Base-by-base conservation (phyloP, 768 basidiomycete species). In the Tricholoma matsutake region DNA sequence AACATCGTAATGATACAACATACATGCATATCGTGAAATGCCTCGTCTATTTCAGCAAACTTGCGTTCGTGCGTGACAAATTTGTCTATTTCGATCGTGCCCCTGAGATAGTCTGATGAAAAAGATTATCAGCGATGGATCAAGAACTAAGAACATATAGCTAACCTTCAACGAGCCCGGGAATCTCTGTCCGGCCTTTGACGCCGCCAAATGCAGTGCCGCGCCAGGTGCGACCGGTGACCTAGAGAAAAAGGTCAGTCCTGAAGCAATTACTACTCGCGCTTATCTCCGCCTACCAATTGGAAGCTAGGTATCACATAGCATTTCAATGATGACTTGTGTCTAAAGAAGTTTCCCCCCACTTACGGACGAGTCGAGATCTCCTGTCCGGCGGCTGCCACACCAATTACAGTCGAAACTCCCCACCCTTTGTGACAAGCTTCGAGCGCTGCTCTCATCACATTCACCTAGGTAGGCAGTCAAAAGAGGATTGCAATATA, bases 341-440 rank as follows among this genome's bases (percentile, higher is more conserved):
- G 56, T 55, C 14, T 31, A 22, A 62, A 3, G 69, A 37, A 37
- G 14, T 16, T 37, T 9, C 16, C 61, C 37, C 54, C 52, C 16
- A 77, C 89, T 73, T 69, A 91, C 83, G 94, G 94, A 63, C 94
- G 80, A 39, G 94, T 96, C 10, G 89, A 83, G 63, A 96, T 94
- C 75, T 98, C 97, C 69, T 97, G 88, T 6, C 97, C 97, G 18
- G 97, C 94, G 22, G 95, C 94, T 3, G 97, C 97, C 43, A 99
- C 97, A 62, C 96, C 96, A 61, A 99, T 98, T 65, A 99, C 72
- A 59, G 93, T 98, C 60, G 88, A 93, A 45, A 98, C 89, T 67
- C 97, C 97, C 97, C 97, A 99, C 13, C 97, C 97, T 73, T 98
- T 98, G 76, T 99, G 97, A 75, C 95, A 98, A n/a, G 95, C 92